These are phyloP conservation scores for Alternaria ventricosa DNA, from an alignment of 2,329 filamentous ascomycete species.

Conservation along the genomic window DNA sequence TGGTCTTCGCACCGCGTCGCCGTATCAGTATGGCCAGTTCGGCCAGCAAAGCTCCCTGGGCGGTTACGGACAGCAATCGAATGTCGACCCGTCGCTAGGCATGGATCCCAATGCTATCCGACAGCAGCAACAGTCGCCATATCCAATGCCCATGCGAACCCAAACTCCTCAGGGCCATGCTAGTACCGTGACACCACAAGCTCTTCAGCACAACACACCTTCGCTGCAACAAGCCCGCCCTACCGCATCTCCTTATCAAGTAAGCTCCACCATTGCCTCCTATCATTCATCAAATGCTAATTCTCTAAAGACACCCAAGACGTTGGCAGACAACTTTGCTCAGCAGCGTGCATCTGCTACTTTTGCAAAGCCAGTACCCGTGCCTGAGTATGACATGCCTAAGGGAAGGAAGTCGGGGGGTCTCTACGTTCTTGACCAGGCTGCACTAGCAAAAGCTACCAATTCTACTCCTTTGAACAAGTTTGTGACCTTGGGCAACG, in stretches of 20 bases:
- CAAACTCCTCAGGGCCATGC: slow-evolving; percentile 31
- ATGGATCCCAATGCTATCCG: slow-evolving; percentile 32
- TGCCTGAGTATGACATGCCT: slow-evolving; percentile 43
- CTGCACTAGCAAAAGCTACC: slow-evolving; percentile 52
- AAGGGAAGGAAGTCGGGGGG: slow-evolving; percentile 47
- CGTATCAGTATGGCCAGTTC: slow-evolving; percentile 44
- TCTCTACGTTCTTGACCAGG: slow-evolving; percentile 52
- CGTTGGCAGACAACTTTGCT: slow-evolving; percentile 34
- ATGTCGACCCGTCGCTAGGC: slow-evolving; percentile 37
- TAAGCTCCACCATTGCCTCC: slow-evolving; percentile 19
- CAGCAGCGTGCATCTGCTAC: slow-evolving; percentile 25
- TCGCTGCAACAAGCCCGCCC: slow-evolving; percentile 26
- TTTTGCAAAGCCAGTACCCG: slow-evolving; percentile 30
- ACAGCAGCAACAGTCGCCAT: slow-evolving; percentile 43
- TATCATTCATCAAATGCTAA: slow-evolving; percentile 14
- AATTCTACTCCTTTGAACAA: slow-evolving; percentile 53
- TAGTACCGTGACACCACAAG: slow-evolving; percentile 39
- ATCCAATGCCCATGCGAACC: slow-evolving; percentile 33
- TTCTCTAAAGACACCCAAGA: slow-evolving; percentile 32
- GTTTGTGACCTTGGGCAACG: slow-evolving; percentile 53
- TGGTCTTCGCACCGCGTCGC: slow-evolving; percentile 35
- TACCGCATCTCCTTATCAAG: slow-evolving; percentile 36
- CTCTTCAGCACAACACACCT: slow-evolving; percentile 33
- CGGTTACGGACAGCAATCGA: slow-evolving; percentile 34
- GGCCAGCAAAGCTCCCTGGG: slow-evolving; percentile 26